Evolutionary conservation across 495 filamentous ascomycete species (phyloP).

Genomic region (Hyaloscypha hepaticicola): DNA sequence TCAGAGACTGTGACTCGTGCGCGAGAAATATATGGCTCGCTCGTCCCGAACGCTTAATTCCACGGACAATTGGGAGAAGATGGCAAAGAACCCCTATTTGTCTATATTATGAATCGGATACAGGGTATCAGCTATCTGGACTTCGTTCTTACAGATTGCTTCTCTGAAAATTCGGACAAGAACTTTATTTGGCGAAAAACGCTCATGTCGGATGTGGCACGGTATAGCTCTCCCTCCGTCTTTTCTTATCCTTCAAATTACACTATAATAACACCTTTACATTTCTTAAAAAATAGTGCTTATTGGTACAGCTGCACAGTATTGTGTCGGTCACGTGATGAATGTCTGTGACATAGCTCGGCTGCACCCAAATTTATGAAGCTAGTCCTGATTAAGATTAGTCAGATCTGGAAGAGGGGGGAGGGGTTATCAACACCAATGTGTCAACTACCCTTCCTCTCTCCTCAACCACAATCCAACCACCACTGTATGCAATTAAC

Average conservation of each 20-base stretch:
- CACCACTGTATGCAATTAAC: too few relatives aligned
- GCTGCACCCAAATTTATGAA: too few relatives aligned
- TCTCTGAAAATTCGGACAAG: conserved; percentile 36
- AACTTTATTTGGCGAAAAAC: conserved; percentile 37
- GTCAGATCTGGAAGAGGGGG: too few relatives aligned
- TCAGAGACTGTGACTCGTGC: conserved; percentile 35
- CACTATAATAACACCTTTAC: not conserved
- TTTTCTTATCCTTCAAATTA: not conserved
- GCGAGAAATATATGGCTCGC: conserved; percentile 35
- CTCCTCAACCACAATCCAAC: too few relatives aligned
- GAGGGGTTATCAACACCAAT: too few relatives aligned
- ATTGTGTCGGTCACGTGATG: too few relatives aligned
- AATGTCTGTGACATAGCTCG: too few relatives aligned
- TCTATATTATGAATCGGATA: conserved; percentile 42
- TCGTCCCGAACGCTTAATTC: conserved; percentile 37
- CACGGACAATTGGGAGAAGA: conserved; percentile 39
- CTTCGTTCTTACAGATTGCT: conserved; percentile 36
- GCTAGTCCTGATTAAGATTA: too few relatives aligned
- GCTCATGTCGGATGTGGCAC: conserved; percentile 36
- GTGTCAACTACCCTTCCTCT: too few relatives aligned
- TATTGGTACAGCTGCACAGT: too few relatives aligned
- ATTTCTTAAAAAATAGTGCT: not conserved
- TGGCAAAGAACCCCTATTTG: conserved; percentile 37
- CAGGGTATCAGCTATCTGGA: conserved; percentile 39
- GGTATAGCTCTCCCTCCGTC: conserved; percentile 23